Conservation (phyloP, 2,329 filamentous ascomycete species). For the Huntiella moniliformis region DNA sequence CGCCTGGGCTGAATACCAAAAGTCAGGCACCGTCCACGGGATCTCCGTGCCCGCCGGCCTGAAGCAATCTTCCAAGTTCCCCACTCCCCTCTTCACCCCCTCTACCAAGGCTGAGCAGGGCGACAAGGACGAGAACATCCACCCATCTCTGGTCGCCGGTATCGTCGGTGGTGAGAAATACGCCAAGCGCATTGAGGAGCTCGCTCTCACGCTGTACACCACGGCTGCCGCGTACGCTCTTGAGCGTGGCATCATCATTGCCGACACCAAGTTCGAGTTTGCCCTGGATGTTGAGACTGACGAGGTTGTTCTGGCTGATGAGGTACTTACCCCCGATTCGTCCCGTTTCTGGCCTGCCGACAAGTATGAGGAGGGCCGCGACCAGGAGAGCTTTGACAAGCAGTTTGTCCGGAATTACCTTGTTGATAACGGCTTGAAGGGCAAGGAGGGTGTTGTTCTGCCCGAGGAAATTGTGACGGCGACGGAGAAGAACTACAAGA, state of each 20-base stretch:
- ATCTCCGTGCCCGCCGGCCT: constrained; percentile 50
- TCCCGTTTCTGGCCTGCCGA: constrained; percentile 74
- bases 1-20: constrained; percentile 61
- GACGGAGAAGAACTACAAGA: constrained; percentile 54
- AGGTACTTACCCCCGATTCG: constrained; percentile 68
- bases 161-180: constrained; percentile 18
- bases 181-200: constrained; percentile 17
- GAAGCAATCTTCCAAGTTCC: constrained; percentile 32
- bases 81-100: constrained; percentile 49
- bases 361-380: constrained; percentile 41
- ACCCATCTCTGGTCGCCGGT: constrained; percentile 44
- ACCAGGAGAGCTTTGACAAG: constrained; percentile 80
- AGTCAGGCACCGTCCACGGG: constrained; percentile 61
- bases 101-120: constrained; percentile 71
- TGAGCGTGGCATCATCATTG: constrained; percentile 21
- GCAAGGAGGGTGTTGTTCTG: constrained; percentile 27
- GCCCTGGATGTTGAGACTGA: constrained; percentile 17
- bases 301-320: constrained; percentile 39
- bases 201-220: constrained; percentile 19
- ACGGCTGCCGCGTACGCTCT: constrained; percentile 41
- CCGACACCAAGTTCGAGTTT: constrained; percentile 38
- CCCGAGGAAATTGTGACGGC: constrained; percentile 49
- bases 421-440: constrained; percentile 41
- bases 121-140: constrained; percentile 70
- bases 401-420: constrained; percentile 72